These are phyloP conservation scores for Aspergillus avenaceus DNA, from an alignment of 495 filamentous ascomycete species.

Conservation along the genomic window DNA sequence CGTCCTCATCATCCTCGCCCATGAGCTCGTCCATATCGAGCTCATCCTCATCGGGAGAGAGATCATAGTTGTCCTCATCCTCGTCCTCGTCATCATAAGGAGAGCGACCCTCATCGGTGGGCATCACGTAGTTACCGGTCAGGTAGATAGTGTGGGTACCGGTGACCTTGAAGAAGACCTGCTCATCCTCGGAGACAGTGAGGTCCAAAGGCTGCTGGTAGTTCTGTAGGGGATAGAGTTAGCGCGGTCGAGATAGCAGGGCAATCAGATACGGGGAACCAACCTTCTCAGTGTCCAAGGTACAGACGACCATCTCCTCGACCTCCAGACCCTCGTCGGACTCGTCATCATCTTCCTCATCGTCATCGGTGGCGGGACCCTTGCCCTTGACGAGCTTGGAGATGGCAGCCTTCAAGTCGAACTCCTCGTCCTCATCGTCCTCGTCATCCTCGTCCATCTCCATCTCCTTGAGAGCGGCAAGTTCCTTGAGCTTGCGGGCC, in stretches of 20 bases:
- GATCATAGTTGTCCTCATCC: constrained; percentile 73
- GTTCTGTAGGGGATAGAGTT: constrained; percentile 49
- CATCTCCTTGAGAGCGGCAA: constrained; percentile 65
- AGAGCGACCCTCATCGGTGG: constrained; percentile 47
- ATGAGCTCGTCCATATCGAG: constrained; percentile 46
- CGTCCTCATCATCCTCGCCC: constrained; percentile 70
- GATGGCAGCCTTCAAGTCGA: constrained; percentile 57
- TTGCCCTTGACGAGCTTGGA: constrained; percentile 74
- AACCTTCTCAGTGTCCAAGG: constrained; percentile 80
- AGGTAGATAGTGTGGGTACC: constrained; percentile 88
- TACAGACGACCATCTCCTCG: constrained; percentile 90
- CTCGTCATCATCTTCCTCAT: constrained; percentile 60
- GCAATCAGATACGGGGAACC: constrained; percentile 8
- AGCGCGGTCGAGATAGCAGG: constrained; percentile 5
- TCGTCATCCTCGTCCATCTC: constrained; percentile 58
- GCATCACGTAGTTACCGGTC: constrained; percentile 89
- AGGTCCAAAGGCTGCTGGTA: constrained; percentile 96
- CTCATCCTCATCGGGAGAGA: constrained; percentile 73
- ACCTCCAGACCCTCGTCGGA: constrained; percentile 63
- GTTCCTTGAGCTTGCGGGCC: constrained; percentile 74
- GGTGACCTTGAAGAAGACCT: constrained; percentile 83
- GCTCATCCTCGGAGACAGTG: constrained; percentile 78
- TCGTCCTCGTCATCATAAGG: constrained; percentile 59
- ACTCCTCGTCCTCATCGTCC: constrained; percentile 53
- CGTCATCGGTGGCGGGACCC: constrained; percentile 66